A percentile compares a stretch with the other conserved stretches of the same genome.
These are phyloP conservation scores for Tephrocybe rancida DNA, from an alignment of 768 basidiomycete genomes.

Conservation along the genomic window DNA sequence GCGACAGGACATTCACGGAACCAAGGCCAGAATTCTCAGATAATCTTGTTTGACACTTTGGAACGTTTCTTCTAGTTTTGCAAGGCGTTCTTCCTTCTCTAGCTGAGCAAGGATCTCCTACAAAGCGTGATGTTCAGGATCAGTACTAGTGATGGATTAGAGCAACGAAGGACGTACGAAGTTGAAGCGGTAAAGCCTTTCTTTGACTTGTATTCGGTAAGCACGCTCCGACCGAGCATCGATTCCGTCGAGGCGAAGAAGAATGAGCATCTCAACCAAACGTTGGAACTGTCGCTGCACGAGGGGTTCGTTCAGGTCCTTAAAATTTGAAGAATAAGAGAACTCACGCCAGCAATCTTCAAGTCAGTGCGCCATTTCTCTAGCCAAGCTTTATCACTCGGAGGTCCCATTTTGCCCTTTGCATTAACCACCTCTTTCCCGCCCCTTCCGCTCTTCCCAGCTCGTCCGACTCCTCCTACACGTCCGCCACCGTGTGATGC, in stretches of 20 bases:
- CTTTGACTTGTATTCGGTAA: conserved; percentile 91
- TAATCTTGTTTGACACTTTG: conserved; percentile 87
- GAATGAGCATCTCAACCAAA: conserved; percentile 87
- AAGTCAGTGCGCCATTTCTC: conserved; percentile 81
- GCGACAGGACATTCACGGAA: conserved; percentile 28
- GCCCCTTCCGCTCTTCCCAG: conserved; percentile 41
- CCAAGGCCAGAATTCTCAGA: conserved; percentile 67
- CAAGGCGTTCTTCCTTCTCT: conserved; percentile 82
- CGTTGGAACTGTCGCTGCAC: conserved; percentile 90
- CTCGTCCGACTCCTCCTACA: conserved; percentile 45
- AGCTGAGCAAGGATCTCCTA: conserved; percentile 89
- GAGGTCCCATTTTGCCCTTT: conserved; percentile 75
- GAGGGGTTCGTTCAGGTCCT: conserved; percentile 6
- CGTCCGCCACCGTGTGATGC: conserved; percentile 54
- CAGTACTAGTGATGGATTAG: not conserved
- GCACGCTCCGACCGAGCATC: conserved; percentile 59
- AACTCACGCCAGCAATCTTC: conserved; percentile 85
- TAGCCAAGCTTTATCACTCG: conserved; percentile 73
- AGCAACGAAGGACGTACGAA: conserved; percentile 58
- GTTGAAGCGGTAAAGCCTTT: conserved; percentile 93
- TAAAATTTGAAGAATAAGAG: not conserved
- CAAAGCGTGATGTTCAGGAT: not conserved
- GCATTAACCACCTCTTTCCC: conserved; percentile 14
- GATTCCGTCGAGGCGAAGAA: conserved; percentile 65
- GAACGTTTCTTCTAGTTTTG: conserved; percentile 93